These are phyloP conservation scores for Moesziomyces antarcticus DNA, from an alignment of 1,284 basidiomycete species.

Conservation along the genomic window DNA sequence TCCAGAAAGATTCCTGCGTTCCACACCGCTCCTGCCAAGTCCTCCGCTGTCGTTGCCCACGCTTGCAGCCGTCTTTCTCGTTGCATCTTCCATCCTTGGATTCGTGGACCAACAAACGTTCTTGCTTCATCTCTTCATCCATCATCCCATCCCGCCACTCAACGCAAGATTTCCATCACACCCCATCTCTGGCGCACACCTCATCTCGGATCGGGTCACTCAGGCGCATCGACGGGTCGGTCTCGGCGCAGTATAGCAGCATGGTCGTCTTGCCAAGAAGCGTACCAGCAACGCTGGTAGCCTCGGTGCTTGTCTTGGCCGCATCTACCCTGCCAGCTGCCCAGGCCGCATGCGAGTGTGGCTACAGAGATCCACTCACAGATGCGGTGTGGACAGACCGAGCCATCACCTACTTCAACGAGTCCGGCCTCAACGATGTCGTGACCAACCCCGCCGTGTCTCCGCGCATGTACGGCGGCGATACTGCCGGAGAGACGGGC, in stretches of 20 bases:
- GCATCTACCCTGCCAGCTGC: conserved; percentile 12
- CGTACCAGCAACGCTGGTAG: conserved; percentile 23
- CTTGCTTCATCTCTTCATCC: background rate
- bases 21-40: background rate
- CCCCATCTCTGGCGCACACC: background rate
- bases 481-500: conserved; percentile 44
- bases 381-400: conserved; percentile 58
- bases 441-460: conserved; percentile 42
- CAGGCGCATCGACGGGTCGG: background rate
- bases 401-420: conserved; percentile 62
- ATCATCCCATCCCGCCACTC: background rate
- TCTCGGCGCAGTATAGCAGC: conserved; percentile 4
- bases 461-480: conserved; percentile 45
- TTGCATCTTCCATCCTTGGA: background rate
- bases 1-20: background rate
- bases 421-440: conserved; percentile 44
- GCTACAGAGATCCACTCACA: conserved; percentile 57
- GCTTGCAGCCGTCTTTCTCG: background rate
- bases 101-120: background rate
- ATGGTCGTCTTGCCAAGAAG: conserved; percentile 9
- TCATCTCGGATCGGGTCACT: background rate
- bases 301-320: conserved; percentile 19
- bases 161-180: background rate
- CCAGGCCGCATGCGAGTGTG: conserved; percentile 54
- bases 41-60: background rate